Conservation (phyloP, 116 monocot genomes). For the Zostera marina region DNA sequence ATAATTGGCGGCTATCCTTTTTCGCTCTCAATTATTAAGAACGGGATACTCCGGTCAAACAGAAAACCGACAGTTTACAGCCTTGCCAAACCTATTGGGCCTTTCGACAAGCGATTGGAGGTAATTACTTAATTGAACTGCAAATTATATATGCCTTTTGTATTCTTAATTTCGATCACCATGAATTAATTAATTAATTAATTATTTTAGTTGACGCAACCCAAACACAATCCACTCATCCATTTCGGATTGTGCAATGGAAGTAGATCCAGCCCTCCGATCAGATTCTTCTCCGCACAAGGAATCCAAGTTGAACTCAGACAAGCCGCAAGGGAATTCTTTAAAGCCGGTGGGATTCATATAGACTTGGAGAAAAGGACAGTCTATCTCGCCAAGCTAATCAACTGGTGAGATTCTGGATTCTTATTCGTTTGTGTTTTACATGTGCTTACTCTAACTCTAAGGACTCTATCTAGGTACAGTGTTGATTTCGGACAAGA, state of each 20-base stretch:
- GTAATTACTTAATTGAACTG: no score
- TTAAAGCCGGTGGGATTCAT: conserved; percentile 39
- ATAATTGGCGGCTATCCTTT: conserved; percentile 75
- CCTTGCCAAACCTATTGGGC: conserved; percentile 44
- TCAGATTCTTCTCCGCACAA: conserved; percentile 63
- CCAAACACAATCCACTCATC: conserved; percentile 67
- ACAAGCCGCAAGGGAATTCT: conserved; percentile 72
- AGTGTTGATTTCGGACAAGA: conserved; percentile 70
- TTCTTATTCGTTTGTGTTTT: no score
- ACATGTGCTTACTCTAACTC: no score
- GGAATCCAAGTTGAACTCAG: conserved; percentile 60
- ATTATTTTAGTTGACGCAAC: conserved; percentile 26
- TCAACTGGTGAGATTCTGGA: no score
- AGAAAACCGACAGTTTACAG: conserved; percentile 54
- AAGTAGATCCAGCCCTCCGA: conserved; percentile 51
- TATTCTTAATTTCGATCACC: no score
- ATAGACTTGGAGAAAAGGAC: conserved; percentile 69
- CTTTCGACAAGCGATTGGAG: conserved; percentile 51
- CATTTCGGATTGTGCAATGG: conserved; percentile 84
- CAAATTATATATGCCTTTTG: no score
- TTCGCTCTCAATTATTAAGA: conserved; percentile 66
- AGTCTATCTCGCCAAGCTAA: conserved; percentile 57
- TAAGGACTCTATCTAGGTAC: conserved; percentile 36
- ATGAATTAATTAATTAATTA: background rate
- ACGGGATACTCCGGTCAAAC: conserved; percentile 83